These are phyloP conservation scores for Uronychia binucleata DNA, from an alignment of 73 alveolate genomes.

Conservation along the genomic window DNA sequence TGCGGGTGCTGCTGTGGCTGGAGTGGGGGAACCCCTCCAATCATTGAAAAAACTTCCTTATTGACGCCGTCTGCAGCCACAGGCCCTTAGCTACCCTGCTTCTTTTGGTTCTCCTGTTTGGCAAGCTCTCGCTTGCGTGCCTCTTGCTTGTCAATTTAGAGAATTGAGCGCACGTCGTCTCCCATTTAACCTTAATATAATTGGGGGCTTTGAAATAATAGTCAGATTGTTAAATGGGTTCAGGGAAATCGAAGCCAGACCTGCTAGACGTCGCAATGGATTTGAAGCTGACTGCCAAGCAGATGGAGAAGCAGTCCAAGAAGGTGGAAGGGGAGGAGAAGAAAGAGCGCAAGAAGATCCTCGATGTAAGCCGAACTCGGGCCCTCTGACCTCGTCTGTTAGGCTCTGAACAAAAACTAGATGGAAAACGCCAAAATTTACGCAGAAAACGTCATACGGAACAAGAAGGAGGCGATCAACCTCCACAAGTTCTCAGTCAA, in stretches of 20 bases:
- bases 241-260: conserved; percentile 45
- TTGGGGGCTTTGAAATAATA: too few relatives aligned
- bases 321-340: conserved; percentile 46
- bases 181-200: too few relatives aligned
- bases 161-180: conserved; percentile 20
- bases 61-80: conserved; percentile 60
- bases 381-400: background rate
- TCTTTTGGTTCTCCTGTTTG: conserved; percentile 23
- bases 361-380: conserved; percentile 42
- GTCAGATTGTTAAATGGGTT: too few relatives aligned
- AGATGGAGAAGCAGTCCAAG: conserved; percentile 50
- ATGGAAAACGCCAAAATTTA: conserved; percentile 69
- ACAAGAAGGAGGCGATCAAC: conserved; percentile 72
- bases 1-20: conserved; percentile 51
- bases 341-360: conserved; percentile 55
- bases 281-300: conserved; percentile 58
- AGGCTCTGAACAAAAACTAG: conserved; percentile 56
- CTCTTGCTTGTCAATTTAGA: conserved; percentile 5
- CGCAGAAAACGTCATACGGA: conserved; percentile 77
- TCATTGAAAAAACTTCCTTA: conserved; percentile 80
- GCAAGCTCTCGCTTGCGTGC: conserved; percentile 5
- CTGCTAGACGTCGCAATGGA: conserved; percentile 60
- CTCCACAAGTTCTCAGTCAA: conserved; percentile 60
- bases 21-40: conserved; percentile 87
- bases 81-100: conserved; percentile 42